Evolutionary conservation across 306 rosid genomes (phyloP).

Genomic region (Mimosa bimucronata): DNA sequence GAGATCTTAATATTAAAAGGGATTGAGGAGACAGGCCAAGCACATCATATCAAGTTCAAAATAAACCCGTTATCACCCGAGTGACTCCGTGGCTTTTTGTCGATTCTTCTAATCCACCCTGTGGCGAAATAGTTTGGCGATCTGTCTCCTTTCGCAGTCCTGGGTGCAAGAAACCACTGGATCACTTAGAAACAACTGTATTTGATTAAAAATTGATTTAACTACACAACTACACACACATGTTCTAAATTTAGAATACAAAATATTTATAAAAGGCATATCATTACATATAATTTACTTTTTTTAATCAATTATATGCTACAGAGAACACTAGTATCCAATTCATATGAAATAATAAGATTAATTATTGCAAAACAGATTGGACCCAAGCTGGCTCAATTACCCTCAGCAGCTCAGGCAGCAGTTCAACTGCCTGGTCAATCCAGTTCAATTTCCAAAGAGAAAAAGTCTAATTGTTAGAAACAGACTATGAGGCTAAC

Average conservation of each 20-base stretch:
- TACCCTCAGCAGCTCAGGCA: not conserved
- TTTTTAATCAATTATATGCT: not conserved
- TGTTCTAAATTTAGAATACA: not conserved
- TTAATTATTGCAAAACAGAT: not conserved
- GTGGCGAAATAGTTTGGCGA: conserved; percentile 90
- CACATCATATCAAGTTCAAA: conserved; percentile 29
- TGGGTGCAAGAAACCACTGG: conserved; percentile 36
- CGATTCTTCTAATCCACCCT: conserved; percentile 71
- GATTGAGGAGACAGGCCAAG: conserved; percentile 38
- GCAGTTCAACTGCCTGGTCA: not conserved
- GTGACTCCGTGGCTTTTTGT: conserved; percentile 42
- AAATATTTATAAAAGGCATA: not conserved
- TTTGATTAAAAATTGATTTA: not conserved
- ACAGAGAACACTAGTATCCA: not conserved
- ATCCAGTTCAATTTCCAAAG: not conserved
- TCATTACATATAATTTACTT: not conserved
- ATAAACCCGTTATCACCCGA: conserved; percentile 28
- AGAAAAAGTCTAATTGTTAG: not conserved
- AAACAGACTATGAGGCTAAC: too few species aligned
- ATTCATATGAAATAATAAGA: not conserved
- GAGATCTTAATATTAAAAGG: conserved; percentile 42
- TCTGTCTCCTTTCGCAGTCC: conserved; percentile 95
- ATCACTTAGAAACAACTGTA: not conserved
- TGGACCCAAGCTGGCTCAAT: not conserved
- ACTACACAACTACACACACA: not conserved